Base-by-base conservation (phyloP, 1,284 basidiomycete species). In the Tilletia setariae region DNA sequence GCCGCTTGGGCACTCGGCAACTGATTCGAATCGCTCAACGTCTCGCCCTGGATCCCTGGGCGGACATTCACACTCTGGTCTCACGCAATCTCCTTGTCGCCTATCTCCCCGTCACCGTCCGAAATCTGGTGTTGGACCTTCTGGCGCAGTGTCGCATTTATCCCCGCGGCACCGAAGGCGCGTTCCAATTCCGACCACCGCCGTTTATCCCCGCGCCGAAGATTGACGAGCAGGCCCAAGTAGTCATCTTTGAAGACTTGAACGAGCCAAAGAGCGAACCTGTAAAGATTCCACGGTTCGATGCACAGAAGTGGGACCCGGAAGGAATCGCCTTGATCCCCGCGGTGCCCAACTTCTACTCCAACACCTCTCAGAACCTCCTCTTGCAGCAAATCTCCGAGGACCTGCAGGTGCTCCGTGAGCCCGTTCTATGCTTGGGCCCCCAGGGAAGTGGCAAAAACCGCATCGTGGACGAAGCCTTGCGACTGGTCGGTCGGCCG, bases 381-480 rank as follows among this genome's bases (percentile, higher is more conserved):
- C 68, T 84, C 42, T 73, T 83, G 56, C 73, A 78, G 32, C 79
- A 80, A 23, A 79, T 84, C 40, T 78, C 76, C 9, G 72, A 82
- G 51, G 83, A 84, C 65, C 74, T 84, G 19, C 76, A 78, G 4
- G 23, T 81, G 53, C 74, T 84, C 19, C 67, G 72, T 61, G 76
- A 83, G 68, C 82, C 84, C 56, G 70, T 84, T 23, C 71, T 84
- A 23, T 75, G 84, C 1, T 77, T 84, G 72, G 83, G 83, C 21
- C 77, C 76, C 30, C 83, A 84, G 56, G 83, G 83, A 7, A 82
- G 79, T 8, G 83, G 83, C 19, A 84, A 84, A 78, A 84, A 84
- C 76, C 82, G 82, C 74, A 75, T 82, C 64, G 79, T 83, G 64
- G 82, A 84, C 65, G 79, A 82, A 25, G 72, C 82, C 1, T 76